Evolutionary conservation across 176 grass and related monocot species (phyloP).

Genomic region (Triticum dicoccoides): DNA sequence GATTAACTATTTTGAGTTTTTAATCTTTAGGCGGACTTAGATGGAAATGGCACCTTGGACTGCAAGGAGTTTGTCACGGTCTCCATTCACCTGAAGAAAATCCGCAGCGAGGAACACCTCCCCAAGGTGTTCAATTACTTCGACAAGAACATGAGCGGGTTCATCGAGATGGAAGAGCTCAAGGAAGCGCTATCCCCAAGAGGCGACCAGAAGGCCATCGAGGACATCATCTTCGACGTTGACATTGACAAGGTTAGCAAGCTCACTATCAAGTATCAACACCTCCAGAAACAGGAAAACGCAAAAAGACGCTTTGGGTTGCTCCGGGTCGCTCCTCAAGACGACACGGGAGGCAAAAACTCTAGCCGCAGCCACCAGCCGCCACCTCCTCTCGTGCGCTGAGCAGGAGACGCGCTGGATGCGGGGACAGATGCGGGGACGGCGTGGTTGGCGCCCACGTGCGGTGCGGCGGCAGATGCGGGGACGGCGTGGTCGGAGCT

Average conservation of each 20-base stretch:
- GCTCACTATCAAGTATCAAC: background rate
- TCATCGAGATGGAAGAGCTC: slow-evolving; percentile 83
- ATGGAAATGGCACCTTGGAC: slow-evolving; percentile 77
- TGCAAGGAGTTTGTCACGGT: slow-evolving; percentile 91
- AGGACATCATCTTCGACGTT: slow-evolving; percentile 72
- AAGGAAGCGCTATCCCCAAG: slow-evolving; percentile 66
- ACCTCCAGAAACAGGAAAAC: background rate
- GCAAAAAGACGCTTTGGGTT: background rate
- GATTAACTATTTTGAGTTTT: background rate
- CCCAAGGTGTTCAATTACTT: slow-evolving; percentile 74
- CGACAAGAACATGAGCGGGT: slow-evolving; percentile 81
- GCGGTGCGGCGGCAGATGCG: too few relatives aligned
- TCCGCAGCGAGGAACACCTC: slow-evolving; percentile 78
- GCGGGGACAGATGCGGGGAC: too few relatives aligned
- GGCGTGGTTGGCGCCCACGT: too few relatives aligned
- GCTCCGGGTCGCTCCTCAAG: background rate
- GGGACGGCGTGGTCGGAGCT: too few relatives aligned
- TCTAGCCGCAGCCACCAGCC: too few relatives aligned
- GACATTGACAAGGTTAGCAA: slow-evolving; percentile 71
- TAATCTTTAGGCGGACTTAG: slow-evolving; percentile 63
- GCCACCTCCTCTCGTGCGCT: too few relatives aligned
- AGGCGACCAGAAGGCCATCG: slow-evolving; percentile 66
- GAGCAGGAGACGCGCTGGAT: too few relatives aligned
- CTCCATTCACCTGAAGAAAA: slow-evolving; percentile 84
- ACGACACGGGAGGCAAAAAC: too few relatives aligned